Base-by-base conservation (phyloP, 441 rosid species). In the Sinapis alba region DNA sequence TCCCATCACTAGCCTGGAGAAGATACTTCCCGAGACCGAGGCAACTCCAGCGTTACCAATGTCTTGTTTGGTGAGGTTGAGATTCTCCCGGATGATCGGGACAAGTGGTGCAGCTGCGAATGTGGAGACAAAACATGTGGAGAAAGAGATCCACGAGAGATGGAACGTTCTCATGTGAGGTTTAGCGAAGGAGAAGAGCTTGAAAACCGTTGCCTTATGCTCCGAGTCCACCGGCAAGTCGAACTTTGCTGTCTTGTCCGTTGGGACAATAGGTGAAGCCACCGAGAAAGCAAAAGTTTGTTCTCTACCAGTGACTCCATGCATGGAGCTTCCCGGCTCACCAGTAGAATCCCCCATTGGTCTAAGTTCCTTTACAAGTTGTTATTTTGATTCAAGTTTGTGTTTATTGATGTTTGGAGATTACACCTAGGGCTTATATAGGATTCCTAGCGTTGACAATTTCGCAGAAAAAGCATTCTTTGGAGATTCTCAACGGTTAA, bases 91-190 rank as follows among this genome's bases (percentile, higher is more conserved):
- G 41, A 90, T 90, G 72, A 89, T 89, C 0, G 98, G 96, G 24
- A 90, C 86, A 3, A 90, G 98, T 4, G 98, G 98, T 3, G 96
- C 94, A 0, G 98, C 98, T 0, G 98, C 96, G 6, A 92, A 89
- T 0, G 98, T 89, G 5, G 98, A 90, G 72, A 92, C 86, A 6
- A 92, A 90, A 75, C 94, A 89, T 56, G 89, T 85, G 77, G 84
- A 90, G 78, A 93, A 93, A 47, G 98, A 93, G 41, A 89, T 85
- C 98, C 96, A 90, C 7, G 98, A 89, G 16, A 93, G 84, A 27
- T 89, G 97, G 62, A 90, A 90, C 0, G 93, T 90, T 74, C 92
- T 83, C 97, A 88, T 90, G 82, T 90, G 95, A 34, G 98, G 94
- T 0, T 85, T 84, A 0, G 91, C 88, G 0, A 90, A 77, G 3